Conservation (phyloP, 352 stramenopile genomes). For the Pythium myriotylum region DNA sequence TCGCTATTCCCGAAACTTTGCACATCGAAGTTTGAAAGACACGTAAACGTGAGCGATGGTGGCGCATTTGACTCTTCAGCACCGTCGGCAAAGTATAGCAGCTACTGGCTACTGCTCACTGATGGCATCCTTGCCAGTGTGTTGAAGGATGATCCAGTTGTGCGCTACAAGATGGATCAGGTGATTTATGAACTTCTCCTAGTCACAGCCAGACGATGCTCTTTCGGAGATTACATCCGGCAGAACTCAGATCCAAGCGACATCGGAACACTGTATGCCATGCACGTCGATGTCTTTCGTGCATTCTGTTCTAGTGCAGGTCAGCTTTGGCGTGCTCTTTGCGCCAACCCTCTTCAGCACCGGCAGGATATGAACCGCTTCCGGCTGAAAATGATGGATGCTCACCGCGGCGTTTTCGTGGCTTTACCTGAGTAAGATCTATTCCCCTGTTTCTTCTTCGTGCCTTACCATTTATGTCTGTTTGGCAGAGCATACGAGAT, state of each 20-base stretch:
- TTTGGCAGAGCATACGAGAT: conserved; percentile 63
- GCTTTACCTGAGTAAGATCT: conserved; percentile 66
- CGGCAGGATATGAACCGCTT: conserved; percentile 41
- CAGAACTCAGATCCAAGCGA: conserved; percentile 28
- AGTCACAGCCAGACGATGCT: conserved; percentile 39
- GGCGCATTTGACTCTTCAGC: background rate
- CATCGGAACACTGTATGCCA: conserved; percentile 43
- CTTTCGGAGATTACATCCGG: conserved; percentile 39
- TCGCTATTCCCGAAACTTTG: conserved; percentile 26
- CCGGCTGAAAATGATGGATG: conserved; percentile 62
- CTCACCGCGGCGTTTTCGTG: conserved; percentile 59
- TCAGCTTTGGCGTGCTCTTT: conserved; percentile 40
- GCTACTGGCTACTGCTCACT: conserved; percentile 73
- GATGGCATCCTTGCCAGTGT: conserved; percentile 68
- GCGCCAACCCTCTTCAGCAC: conserved; percentile 12
- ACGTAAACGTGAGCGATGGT: background rate
- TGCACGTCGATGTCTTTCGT: conserved; percentile 75
- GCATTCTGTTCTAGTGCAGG: conserved; percentile 56
- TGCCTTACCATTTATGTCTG: background rate
- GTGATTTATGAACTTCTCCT: conserved; percentile 49
- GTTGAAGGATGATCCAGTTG: conserved; percentile 41
- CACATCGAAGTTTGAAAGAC: background rate
- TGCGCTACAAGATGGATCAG: conserved; percentile 56
- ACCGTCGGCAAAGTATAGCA: conserved; percentile 34
- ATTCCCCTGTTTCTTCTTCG: background rate